Percentiles rank a stretch among this genome's conserved stretches.
phyloP scores from a whole-genome alignment of 2,329 filamentous ascomycete genomes.

The Venturia carpophila region DNA sequence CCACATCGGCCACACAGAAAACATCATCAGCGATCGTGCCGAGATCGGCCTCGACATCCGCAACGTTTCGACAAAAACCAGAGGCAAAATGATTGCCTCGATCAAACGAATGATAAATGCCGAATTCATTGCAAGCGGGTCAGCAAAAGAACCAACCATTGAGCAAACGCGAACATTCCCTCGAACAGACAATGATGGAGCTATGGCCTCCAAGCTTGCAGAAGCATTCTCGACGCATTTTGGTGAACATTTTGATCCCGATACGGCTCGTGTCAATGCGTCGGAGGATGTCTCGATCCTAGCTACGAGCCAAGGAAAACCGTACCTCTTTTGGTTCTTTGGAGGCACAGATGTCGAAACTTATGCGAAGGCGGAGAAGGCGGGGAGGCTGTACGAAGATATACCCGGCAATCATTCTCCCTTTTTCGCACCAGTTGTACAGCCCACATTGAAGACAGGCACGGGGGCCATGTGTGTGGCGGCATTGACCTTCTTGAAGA shows the following conservation, averaged over 20 bases:
- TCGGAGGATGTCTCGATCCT: slow-evolving; percentile 54
- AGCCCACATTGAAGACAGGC: slow-evolving; percentile 45
- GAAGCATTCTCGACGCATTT: slow-evolving; percentile 43
- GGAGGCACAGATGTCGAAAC: slow-evolving; percentile 44
- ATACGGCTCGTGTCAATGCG: slow-evolving; percentile 37
- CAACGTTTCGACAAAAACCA: slow-evolving; percentile 38
- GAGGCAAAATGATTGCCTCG: slow-evolving; percentile 40
- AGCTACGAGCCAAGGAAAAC: slow-evolving; percentile 42
- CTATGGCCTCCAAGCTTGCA: slow-evolving; percentile 37
- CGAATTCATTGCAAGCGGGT: slow-evolving; percentile 45
- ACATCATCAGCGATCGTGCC: slow-evolving; percentile 51
- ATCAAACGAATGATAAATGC: slow-evolving; percentile 48
- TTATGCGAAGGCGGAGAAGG: slow-evolving; percentile 43
- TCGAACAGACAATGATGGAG: slow-evolving; percentile 45
- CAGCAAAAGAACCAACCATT: slow-evolving; percentile 38
- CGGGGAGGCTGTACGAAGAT: slow-evolving; percentile 39
- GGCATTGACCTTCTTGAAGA: slow-evolving; percentile 41
- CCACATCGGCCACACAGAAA: slow-evolving; percentile 53
- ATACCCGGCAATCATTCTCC: slow-evolving; percentile 54
- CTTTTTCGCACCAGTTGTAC: slow-evolving; percentile 51
- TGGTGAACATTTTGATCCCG: slow-evolving; percentile 28
- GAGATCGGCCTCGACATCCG: slow-evolving; percentile 50
- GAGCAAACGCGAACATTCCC: slow-evolving; percentile 39
- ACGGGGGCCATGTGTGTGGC: slow-evolving; percentile 44
- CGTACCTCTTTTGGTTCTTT: slow-evolving; percentile 50